Evolutionary conservation across 2,329 filamentous ascomycete genomes (phyloP), one percentile per base, ranked within the genome.

Genomic region (Chaetomiaceae sp.): DNA sequence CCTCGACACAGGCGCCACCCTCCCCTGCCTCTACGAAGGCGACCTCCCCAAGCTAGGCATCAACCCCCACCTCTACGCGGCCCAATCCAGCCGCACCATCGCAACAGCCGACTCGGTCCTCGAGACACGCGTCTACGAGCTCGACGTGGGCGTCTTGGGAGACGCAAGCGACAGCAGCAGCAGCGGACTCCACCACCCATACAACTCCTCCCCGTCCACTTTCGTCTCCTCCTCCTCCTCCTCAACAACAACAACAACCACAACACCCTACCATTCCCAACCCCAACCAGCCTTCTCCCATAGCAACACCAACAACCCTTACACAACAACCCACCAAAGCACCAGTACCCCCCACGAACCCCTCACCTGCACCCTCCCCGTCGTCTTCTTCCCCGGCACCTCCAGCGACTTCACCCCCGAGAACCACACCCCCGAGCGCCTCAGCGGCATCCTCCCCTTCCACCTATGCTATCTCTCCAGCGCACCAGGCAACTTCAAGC

Each of bases 381-480:
- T 72, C 12, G 47, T 66, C 17, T 51, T 63, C 15, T 47, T 62
- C 46, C 33, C 47, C 17, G 38, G 54, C 27, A 3, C 9, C 22
- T 38, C 51, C 31, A n/a, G 6, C 31, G 51, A 57, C 45, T 14
- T 49, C 53, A 22, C 12, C 31, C 27, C 27, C 20, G 47, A 36
- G 1, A 27, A 27, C 7, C 14, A 44, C 20, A 56, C 50, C 36
- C 48, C 56, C 2, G 57, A 66, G 15, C 69, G 74, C 1, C 66
- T 77, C 4, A 72, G 69, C 25, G 73, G 74, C 6, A 60, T 75
- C 44, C 36, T 76, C 22, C 73, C 75, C 9, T 74, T 76, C 56
- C 65, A 71, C 19, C 65, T 65, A 6, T 72, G 68, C 57, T 77
- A 77, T 58, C 48, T 72, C 19, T 68, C 70, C 19, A 67, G 66